phyloP scores from a whole-genome alignment of 192 early-diverging fungal species.

The Entophlyctis luteolus region DNA sequence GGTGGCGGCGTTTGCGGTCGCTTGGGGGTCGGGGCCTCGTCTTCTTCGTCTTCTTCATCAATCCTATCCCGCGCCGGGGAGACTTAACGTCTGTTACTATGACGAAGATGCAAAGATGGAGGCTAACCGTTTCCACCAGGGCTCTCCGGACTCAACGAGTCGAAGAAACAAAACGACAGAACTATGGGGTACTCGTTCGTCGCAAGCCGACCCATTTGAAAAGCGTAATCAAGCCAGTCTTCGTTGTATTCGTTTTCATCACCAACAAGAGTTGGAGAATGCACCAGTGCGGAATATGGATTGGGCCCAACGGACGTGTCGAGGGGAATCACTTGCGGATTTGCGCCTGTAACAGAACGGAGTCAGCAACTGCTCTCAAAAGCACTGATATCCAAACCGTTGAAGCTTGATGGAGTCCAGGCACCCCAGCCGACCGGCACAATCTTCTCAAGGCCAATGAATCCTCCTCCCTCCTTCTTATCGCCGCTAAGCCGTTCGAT shows the following conservation, averaged over 20 bases:
- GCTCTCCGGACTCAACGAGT: not conserved
- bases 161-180: slow-evolving; percentile 22
- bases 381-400: not conserved
- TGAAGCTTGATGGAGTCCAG: slow-evolving; percentile 28
- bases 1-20: slow-evolving; percentile 14
- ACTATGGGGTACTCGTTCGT: slow-evolving; percentile 16
- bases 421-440: slow-evolving; percentile 38
- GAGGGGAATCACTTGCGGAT: slow-evolving; percentile 11
- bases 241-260: not conserved
- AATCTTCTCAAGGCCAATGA: slow-evolving; percentile 30
- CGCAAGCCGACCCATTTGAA: slow-evolving; percentile 13
- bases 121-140: not conserved
- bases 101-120: not conserved
- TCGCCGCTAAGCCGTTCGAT: slow-evolving; percentile 20
- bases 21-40: slow-evolving; percentile 14
- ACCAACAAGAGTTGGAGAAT: not conserved
- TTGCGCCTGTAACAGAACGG: not conserved
- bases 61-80: slow-evolving; percentile 10
- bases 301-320: slow-evolving; percentile 16
- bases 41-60: slow-evolving; percentile 20
- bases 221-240: slow-evolving; percentile 15
- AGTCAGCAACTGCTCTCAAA: not conserved
- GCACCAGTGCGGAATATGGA: slow-evolving; percentile 10
- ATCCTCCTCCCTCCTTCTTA: not conserved
- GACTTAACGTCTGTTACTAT: not conserved